Percentiles rank a stretch among this genome's conserved stretches.
Conservation (phyloP, 2,329 filamentous ascomycete species). For the Ascochyta pisi region DNA sequence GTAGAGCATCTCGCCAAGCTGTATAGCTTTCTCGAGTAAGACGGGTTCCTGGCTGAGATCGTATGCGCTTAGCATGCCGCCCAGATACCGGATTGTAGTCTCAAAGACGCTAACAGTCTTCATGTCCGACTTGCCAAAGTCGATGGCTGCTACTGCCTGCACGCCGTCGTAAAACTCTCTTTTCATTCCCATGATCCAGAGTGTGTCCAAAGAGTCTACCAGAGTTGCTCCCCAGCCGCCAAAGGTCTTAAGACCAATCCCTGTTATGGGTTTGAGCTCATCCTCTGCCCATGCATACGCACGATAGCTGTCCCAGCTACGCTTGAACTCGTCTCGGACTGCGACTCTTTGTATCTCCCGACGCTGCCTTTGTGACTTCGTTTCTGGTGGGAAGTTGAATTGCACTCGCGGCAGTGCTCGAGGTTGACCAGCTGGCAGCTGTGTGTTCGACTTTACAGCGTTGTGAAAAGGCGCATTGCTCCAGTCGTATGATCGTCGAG, state of each 20-base stretch:
- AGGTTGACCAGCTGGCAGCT: constrained; percentile 48
- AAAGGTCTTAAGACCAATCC: constrained; percentile 50
- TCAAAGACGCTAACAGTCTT: constrained; percentile 59
- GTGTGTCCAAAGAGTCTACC: constrained; percentile 55
- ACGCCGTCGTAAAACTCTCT: constrained; percentile 57
- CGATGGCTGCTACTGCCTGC: constrained; percentile 52
- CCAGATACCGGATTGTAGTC: constrained; percentile 55
- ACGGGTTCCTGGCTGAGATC: constrained; percentile 46
- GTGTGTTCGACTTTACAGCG: constrained; percentile 44
- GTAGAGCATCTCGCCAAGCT: constrained; percentile 53
- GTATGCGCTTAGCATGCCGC: constrained; percentile 48
- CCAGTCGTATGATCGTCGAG: constrained; percentile 49
- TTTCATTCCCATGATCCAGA: constrained; percentile 59
- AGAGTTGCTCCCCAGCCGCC: constrained; percentile 58
- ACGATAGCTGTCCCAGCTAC: constrained; percentile 54
- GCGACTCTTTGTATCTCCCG: constrained; percentile 43
- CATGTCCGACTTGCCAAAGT: constrained; percentile 51
- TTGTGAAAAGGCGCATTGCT: constrained; percentile 51
- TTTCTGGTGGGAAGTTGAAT: constrained; percentile 47
- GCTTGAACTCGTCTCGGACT: constrained; percentile 52
- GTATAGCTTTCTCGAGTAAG: constrained; percentile 47
- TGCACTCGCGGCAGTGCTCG: constrained; percentile 52
- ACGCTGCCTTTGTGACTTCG: constrained; percentile 29
- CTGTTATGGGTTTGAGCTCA: constrained; percentile 54
- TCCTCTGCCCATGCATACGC: constrained; percentile 55